Evolutionary conservation across 805 yeast species (phyloP), one percentile per base, ranked within the genome.

Genomic region (Kurtzmaniella cleridarum): DNA sequence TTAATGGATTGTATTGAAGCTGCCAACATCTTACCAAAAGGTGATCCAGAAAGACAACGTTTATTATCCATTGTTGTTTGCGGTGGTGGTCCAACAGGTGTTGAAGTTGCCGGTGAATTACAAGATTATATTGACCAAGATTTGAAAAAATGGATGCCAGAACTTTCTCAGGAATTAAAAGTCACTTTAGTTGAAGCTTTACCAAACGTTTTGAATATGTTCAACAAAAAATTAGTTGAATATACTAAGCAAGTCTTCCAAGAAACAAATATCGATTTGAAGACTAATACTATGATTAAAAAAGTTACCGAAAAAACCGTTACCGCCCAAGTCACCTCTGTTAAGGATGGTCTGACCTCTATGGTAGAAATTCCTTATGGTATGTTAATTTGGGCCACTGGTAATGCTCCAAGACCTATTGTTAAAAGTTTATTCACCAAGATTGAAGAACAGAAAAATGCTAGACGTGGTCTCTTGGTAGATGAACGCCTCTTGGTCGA

Each of bases 31-130:
- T 75, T 89, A 51, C 86, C 93, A 41, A 76, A 75, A 50, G 81
- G 70, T 39, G 86, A 79, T 50, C 80, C 81, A 15, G 95, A 86
- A 60, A 79, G 97, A 66, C 77, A 79, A 66, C 79, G 95, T 62
- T 75, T 91, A 53, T 75, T 90, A 59, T 84, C 82, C 46, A 81
- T 89, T 53, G 91, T 91, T 46, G 95, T 91, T 46, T 95, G 93
- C 50, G 98, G 98, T 55, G 98, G 97, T 66, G 98, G 98, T 48
- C 97, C 98, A 60, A 90, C 98, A 32, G 98, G 98, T 70, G 96
- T 90, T 46, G 97, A 89, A 69, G 84, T 89, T 54, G 96, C 97
- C 50, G 98, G 95, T 56, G 97, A 91, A 67, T 70, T 90, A 53
- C 95, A 85, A 68, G 98, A 90, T 65, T 91, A 86, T 66, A 84